Percentiles rank a stretch among this genome's conserved stretches.
These are phyloP conservation scores for Picea mariana DNA, from an alignment of 83 land plant species.

Conservation along the genomic window DNA sequence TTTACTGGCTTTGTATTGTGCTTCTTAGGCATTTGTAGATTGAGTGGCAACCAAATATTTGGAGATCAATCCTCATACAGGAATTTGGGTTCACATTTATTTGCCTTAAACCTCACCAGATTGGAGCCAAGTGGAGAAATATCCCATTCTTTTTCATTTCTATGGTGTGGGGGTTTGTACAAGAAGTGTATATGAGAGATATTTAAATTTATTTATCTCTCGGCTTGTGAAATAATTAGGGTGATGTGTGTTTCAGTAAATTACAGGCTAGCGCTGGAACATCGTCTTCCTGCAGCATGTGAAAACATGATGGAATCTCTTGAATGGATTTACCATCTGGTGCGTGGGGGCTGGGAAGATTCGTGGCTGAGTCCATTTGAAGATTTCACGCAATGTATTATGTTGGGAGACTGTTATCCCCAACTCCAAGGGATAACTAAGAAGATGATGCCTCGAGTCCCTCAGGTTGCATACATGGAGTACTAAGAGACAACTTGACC, in stretches of 20 bases:
- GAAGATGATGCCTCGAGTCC: no score
- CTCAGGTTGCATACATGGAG: no score
- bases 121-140: not conserved
- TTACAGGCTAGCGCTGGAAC: conserved; percentile 66
- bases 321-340: conserved; percentile 51
- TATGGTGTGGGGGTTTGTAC: conserved; percentile 81
- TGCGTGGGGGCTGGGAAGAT: conserved; percentile 15
- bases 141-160: conserved; percentile 56
- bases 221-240: conserved; percentile 25
- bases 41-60: no score
- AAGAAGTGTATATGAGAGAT: conserved; percentile 31
- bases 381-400: conserved; percentile 48
- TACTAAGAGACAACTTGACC: no score
- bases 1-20: no score
- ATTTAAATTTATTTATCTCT: conserved; percentile 45
- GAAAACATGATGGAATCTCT: conserved; percentile 45
- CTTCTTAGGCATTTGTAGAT: no score
- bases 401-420: no score
- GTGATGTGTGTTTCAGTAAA: conserved; percentile 49
- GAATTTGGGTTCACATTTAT: conserved; percentile 3
- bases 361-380: conserved; percentile 23
- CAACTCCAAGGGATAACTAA: no score
- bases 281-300: conserved; percentile 66
- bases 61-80: not conserved
- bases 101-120: not conserved